Evolutionary conservation across 805 yeast genomes (phyloP), one percentile per base, ranked within the genome.

Genomic region (Starmera dryadoides): DNA sequence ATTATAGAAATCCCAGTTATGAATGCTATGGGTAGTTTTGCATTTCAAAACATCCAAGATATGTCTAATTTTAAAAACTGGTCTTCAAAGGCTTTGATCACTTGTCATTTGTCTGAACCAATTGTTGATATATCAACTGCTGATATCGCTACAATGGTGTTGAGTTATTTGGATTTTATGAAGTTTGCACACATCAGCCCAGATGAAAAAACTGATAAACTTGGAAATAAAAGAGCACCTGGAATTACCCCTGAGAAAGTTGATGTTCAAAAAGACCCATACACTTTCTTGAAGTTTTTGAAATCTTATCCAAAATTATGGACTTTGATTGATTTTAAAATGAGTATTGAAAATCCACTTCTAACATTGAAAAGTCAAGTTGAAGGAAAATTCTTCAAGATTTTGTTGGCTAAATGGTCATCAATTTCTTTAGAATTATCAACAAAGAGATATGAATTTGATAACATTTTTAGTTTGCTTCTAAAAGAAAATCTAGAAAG

Each of bases 91-190:
- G 40, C 61, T 3, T 59, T 58, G 6, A 35, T 69, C 2, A 58
- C 64, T 14, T 64, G 66, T 18, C 69, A 67, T 36, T 34, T 70
- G 2, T 59, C 75, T 2, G 70, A 71, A 2, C 64, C 74, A 16
- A 59, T 66, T 1, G 30, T 70, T n/a, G 78, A 73, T 45, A 47
- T 69, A 19, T 64, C 70, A 23, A 57, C 68, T 4, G 58, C 57
- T 11, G 65, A 69, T 35, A 46, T 68, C 2, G 60, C 69, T 1
- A 52, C 64, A 16, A 51, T 64, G 26, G 52, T 63, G 1, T 37
- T 45, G 33, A 46, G 53, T 38, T 49, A 43, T 2, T 16, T 55
- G 11, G 49, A 53, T 21, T 55, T 44, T 33, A 16, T 47, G 28
- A 44, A 42, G 10, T 47, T 45, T 23, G n/a, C n/a, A n/a, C n/a